These are phyloP conservation scores for Phaeophleospora eucalypticola DNA, from an alignment of 2,329 filamentous ascomycete species.

Conservation along the genomic window DNA sequence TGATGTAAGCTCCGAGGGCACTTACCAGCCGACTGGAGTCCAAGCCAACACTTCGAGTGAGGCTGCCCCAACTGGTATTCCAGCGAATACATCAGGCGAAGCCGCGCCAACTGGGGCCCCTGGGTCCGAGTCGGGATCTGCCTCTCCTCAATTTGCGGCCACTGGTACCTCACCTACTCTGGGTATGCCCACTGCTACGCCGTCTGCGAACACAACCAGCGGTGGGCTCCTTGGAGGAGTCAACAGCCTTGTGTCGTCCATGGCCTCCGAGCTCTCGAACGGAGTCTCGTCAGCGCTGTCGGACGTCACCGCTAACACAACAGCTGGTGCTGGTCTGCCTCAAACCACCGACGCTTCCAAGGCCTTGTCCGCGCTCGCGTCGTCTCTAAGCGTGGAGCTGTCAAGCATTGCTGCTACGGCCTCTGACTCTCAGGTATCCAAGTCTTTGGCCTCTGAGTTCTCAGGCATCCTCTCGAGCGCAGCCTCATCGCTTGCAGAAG, in stretches of 20 bases:
- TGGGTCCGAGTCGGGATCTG: neutral
- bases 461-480: slow-evolving; percentile 31
- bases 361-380: slow-evolving; percentile 29
- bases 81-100: neutral
- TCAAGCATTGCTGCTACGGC: slow-evolving; percentile 30
- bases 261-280: slow-evolving; percentile 19
- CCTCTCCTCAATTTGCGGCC: neutral
- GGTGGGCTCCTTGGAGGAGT: slow-evolving; percentile 1
- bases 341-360: slow-evolving; percentile 20
- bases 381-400: slow-evolving; percentile 27
- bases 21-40: neutral
- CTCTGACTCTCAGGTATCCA: slow-evolving; percentile 25
- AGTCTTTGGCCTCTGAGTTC: slow-evolving; percentile 27
- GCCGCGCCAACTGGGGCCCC: neutral
- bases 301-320: slow-evolving; percentile 11
- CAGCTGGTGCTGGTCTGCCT: slow-evolving; percentile 8
- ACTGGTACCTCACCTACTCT: slow-evolving; percentile 2
- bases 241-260: slow-evolving; percentile 23
- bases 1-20: neutral
- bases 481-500: slow-evolving; percentile 22
- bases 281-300: slow-evolving; percentile 21
- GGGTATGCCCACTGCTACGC: neutral
- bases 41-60: neutral
- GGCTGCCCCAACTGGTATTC: neutral
- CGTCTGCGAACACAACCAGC: neutral